Percentiles rank a stretch among this genome's conserved stretches.
Conservation (phyloP, 495 filamentous ascomycete species). For the Trichoderma parareesei region DNA sequence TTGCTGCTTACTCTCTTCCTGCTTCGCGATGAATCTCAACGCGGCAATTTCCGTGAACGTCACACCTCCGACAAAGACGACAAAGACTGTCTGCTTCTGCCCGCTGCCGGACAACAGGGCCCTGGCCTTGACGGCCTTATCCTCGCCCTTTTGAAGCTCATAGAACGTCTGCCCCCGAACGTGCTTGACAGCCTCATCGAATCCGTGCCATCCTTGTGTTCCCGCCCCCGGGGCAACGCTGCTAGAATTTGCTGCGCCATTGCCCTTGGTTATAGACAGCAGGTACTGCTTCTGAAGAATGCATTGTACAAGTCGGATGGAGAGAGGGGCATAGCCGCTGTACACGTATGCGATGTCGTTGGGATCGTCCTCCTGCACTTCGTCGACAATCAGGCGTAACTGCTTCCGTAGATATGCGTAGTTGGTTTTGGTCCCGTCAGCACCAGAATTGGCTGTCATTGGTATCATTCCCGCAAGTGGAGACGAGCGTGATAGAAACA, state of each 20-base stretch:
- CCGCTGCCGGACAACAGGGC: conserved; percentile 67
- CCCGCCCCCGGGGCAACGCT: conserved; percentile 46
- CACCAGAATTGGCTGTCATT: conserved; percentile 39
- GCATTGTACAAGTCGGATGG: conserved; percentile 89
- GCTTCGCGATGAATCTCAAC: conserved; percentile 77
- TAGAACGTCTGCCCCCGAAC: conserved; percentile 83
- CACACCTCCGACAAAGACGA: conserved; percentile 92
- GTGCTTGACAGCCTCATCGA: conserved; percentile 81
- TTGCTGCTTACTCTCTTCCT: conserved; percentile 61
- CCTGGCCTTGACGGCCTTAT: conserved; percentile 84
- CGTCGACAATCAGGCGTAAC: conserved; percentile 85
- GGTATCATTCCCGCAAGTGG: conserved; percentile 64
- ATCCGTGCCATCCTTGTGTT: conserved; percentile 79
- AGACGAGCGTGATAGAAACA: conserved; percentile 65
- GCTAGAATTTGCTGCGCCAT: conserved; percentile 36
- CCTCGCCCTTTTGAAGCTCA: conserved; percentile 85
- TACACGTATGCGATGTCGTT: conserved; percentile 96
- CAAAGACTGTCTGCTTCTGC: conserved; percentile 74
- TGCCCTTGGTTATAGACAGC: conserved; percentile 56
- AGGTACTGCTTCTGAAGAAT: conserved; percentile 84
- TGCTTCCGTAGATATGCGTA: conserved; percentile 80
- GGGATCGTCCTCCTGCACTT: conserved; percentile 94
- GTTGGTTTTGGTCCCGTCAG: conserved; percentile 69
- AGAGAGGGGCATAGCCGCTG: conserved; percentile 91
- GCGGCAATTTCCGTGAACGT: conserved; percentile 96